Conservation (phyloP, 345 rosid genomes). For the Diplotaxis tenuifolia region DNA sequence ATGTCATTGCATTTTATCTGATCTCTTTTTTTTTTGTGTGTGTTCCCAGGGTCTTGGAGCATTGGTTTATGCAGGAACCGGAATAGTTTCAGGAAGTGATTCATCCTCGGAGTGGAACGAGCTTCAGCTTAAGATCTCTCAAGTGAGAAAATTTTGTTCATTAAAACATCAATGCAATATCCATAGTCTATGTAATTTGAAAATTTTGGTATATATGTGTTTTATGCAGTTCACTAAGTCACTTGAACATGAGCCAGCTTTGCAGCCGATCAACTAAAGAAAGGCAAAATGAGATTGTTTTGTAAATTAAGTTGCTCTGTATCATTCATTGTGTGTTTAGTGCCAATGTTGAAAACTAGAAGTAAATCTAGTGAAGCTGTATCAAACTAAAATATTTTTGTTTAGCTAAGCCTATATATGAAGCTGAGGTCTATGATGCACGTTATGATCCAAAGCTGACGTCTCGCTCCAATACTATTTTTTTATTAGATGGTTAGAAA, state of each 20-base stretch:
- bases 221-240: constrained; percentile 64
- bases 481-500: neutral
- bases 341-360: too few relatives aligned
- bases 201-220: neutral
- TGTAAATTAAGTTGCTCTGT: neutral
- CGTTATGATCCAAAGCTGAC: neutral
- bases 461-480: neutral
- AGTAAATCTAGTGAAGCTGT: too few relatives aligned
- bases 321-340: neutral
- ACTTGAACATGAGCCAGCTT: constrained; percentile 64
- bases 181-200: neutral
- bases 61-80: constrained; percentile 78
- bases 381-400: too few relatives aligned
- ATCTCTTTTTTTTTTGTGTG: constrained; percentile 17
- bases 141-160: too few relatives aligned
- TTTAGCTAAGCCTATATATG: neutral
- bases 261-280: constrained; percentile 30
- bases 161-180: neutral
- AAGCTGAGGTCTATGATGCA: neutral
- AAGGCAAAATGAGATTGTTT: too few relatives aligned
- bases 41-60: constrained; percentile 69
- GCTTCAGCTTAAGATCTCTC: constrained; percentile 82
- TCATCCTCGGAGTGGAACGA: constrained; percentile 83
- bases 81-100: constrained; percentile 80
- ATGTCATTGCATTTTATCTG: constrained; percentile 3